Conservation (phyloP, 2,329 filamentous ascomycete species). For the Colletotrichum spinosum region DNA sequence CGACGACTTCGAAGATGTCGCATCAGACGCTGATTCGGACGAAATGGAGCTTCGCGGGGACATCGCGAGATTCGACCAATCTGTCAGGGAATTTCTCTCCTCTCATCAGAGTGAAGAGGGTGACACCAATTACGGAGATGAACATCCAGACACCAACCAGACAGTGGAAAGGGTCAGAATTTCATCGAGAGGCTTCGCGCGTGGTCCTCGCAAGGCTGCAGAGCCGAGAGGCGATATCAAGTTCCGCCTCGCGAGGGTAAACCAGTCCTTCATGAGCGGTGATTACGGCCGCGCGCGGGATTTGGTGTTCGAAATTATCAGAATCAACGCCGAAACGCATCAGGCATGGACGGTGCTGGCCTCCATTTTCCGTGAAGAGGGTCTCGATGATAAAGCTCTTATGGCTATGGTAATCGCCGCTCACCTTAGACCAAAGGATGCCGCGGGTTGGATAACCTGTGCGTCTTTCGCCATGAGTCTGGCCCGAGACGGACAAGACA, state of each 20-base stretch:
- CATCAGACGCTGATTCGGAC: slow-evolving; percentile 58
- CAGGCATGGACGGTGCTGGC: slow-evolving; percentile 73
- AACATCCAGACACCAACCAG: background rate
- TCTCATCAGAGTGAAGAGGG: slow-evolving; percentile 47
- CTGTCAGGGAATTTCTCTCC: slow-evolving; percentile 54
- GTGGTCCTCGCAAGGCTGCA: slow-evolving; percentile 69
- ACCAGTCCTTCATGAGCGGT: slow-evolving; percentile 72
- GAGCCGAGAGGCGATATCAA: slow-evolving; percentile 80
- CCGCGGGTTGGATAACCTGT: slow-evolving; percentile 68
- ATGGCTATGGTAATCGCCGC: slow-evolving; percentile 72
- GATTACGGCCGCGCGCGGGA: slow-evolving; percentile 71
- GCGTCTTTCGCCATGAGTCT: slow-evolving; percentile 68
- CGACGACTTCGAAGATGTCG: slow-evolving; percentile 40
- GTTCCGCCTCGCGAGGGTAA: slow-evolving; percentile 73
- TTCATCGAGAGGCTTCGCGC: slow-evolving; percentile 41
- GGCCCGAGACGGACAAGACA: slow-evolving; percentile 58
- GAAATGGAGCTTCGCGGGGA: slow-evolving; percentile 57
- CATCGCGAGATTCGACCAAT: slow-evolving; percentile 56
- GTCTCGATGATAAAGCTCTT: slow-evolving; percentile 67
- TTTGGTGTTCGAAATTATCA: slow-evolving; percentile 71
- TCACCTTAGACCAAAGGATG: slow-evolving; percentile 71
- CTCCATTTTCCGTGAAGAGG: slow-evolving; percentile 70
- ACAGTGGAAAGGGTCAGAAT: slow-evolving; percentile 22
- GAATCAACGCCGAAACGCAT: slow-evolving; percentile 75
- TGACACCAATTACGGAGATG: background rate